phyloP scores from a whole-genome alignment of 2,329 filamentous ascomycete species.

The Chaetomiaceae sp. region DNA sequence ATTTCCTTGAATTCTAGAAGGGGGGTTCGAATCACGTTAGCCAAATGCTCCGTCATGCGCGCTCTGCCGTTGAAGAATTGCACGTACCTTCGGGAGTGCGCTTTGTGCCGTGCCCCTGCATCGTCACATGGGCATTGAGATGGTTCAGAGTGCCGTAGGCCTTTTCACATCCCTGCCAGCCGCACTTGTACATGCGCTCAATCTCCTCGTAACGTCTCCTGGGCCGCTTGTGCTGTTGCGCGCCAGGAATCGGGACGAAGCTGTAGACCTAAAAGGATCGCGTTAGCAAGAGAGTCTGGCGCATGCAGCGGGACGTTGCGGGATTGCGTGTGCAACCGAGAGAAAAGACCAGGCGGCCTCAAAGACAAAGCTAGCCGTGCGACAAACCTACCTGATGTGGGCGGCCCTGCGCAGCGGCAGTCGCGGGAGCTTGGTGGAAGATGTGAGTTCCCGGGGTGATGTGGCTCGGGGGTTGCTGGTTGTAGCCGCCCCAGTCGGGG shows the following conservation, averaged over 20 bases:
- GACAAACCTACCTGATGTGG: slow-evolving; percentile 54
- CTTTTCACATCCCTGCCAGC: slow-evolving; percentile 97
- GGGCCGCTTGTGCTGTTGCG: slow-evolving; percentile 94
- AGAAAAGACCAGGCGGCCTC: too few relatives aligned
- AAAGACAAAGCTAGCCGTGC: too few relatives aligned
- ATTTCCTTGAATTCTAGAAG: slow-evolving; percentile 94
- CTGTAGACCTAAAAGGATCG: slow-evolving; percentile 72
- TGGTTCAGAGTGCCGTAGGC: slow-evolving; percentile 97
- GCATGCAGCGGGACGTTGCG: too few relatives aligned
- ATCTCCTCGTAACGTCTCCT: slow-evolving; percentile 95
- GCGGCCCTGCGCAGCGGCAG: slow-evolving; percentile 50
- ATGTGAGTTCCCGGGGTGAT: slow-evolving; percentile 50
- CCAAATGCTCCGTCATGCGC: neutral
- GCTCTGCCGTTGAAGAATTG: neutral
- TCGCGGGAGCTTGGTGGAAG: slow-evolving; percentile 52
- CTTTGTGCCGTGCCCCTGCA: slow-evolving; percentile 95
- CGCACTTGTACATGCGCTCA: slow-evolving; percentile 99
- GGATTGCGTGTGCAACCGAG: too few relatives aligned
- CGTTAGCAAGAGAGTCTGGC: slow-evolving; percentile 18
- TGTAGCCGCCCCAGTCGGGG: slow-evolving; percentile 70
- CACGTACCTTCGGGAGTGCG: slow-evolving; percentile 90
- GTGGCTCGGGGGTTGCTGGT: slow-evolving; percentile 46
- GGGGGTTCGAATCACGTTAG: slow-evolving; percentile 27
- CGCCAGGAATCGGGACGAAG: slow-evolving; percentile 94
- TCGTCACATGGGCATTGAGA: slow-evolving; percentile 95